A percentile compares a stretch with the other conserved stretches of the same genome.
Evolutionary conservation across 73 alveolate species (phyloP).

Genomic region (Tetrahymena elliotti): DNA sequence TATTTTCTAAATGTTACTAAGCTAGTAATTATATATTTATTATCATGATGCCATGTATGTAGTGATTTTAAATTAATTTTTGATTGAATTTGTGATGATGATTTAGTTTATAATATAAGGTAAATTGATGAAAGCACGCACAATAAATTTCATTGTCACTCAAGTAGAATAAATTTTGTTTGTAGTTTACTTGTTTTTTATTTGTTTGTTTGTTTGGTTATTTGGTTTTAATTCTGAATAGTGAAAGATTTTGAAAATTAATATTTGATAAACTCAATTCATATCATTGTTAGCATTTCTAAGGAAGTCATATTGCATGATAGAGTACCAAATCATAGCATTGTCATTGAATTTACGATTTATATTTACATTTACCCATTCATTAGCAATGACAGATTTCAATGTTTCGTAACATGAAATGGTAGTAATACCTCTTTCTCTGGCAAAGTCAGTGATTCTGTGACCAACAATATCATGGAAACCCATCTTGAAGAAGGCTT

Average conservation of each 20-base stretch:
- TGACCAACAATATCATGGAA: slow-evolving; percentile 11
- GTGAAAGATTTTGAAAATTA: neutral
- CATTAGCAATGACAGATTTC: slow-evolving; percentile 6
- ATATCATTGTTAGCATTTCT: neutral
- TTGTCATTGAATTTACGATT: slow-evolving; percentile 26
- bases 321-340: slow-evolving; percentile 31
- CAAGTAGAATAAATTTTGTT: neutral
- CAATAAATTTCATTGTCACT: neutral
- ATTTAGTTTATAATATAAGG: neutral
- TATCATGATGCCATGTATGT: neutral
- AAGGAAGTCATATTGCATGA: slow-evolving; percentile 20
- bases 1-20: neutral
- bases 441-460: slow-evolving; percentile 22
- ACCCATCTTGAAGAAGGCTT: slow-evolving; percentile 30
- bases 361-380: slow-evolving; percentile 10
- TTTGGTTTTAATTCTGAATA: no score
- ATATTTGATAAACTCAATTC: neutral
- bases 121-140: neutral
- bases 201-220: no score
- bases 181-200: neutral
- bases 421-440: slow-evolving; percentile 46
- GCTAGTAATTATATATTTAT: neutral
- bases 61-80: neutral
- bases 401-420: neutral
- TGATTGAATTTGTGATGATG: neutral